Evolutionary conservation across 1,284 basidiomycete genomes (phyloP).

Genomic region (Sporisorium exsertum): DNA sequence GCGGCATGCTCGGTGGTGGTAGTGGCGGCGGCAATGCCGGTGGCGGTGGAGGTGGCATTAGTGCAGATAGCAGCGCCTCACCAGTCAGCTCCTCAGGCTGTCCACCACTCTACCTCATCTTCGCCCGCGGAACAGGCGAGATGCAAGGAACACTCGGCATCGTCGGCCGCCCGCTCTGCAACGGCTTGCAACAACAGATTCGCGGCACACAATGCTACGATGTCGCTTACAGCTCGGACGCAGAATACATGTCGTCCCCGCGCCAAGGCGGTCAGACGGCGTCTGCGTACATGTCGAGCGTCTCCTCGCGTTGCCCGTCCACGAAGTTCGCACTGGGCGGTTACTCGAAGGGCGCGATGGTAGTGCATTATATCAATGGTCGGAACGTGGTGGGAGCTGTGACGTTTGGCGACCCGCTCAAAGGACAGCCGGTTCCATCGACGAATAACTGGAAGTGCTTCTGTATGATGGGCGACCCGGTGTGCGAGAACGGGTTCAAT

Average conservation of each 20-base stretch:
- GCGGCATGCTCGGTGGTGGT: constrained; percentile 2
- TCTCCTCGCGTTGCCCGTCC: constrained; percentile 13
- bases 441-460: constrained; percentile 27
- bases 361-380: constrained; percentile 24
- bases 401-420: constrained; percentile 43
- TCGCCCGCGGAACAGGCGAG: constrained; percentile 36
- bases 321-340: constrained; percentile 37
- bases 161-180: constrained; percentile 40
- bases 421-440: constrained; percentile 13
- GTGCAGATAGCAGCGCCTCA: no score
- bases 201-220: constrained; percentile 40
- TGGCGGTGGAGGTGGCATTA: neutral
- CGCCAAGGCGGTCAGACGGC: constrained; percentile 14
- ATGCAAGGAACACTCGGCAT: constrained; percentile 43
- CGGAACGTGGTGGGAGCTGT: constrained; percentile 34
- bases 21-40: neutral
- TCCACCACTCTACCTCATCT: constrained; percentile 38
- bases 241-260: constrained; percentile 34
- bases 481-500: constrained; percentile 33
- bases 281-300: constrained; percentile 9
- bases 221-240: constrained; percentile 19
- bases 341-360: constrained; percentile 41
- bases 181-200: constrained; percentile 12
- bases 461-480: constrained; percentile 33
- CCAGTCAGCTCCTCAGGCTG: constrained; percentile 9